Conservation (phyloP, 2,329 filamentous ascomycete species). For the Clarireedia paspali region DNA sequence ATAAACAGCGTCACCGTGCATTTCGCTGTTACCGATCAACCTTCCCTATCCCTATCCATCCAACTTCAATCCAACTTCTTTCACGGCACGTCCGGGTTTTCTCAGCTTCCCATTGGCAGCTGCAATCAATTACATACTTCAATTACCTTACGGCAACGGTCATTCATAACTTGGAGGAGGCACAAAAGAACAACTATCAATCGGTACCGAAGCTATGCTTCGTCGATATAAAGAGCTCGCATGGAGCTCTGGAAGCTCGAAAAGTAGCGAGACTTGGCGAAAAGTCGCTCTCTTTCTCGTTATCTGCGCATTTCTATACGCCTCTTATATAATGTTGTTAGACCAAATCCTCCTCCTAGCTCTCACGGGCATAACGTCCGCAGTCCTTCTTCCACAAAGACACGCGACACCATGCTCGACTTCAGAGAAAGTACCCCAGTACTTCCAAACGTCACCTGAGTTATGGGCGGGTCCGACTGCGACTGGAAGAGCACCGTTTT, state of each 20-base stretch:
- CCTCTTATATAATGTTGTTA: constrained; percentile 10
- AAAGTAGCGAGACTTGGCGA: not conserved
- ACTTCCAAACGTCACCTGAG: constrained; percentile 55
- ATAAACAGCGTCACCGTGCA: constrained; percentile 1
- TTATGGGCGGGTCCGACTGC: constrained; percentile 58
- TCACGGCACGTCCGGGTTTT: no score
- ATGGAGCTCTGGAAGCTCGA: not conserved
- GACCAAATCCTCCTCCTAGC: constrained; percentile 3
- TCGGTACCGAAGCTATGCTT: not conserved
- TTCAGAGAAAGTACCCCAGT: constrained; percentile 43
- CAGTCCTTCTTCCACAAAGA: not conserved
- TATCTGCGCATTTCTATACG: constrained; percentile 9
- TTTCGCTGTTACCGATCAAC: not conserved
- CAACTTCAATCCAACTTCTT: not conserved
- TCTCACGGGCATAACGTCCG: constrained; percentile 3
- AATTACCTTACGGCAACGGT: no score
- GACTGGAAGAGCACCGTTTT: constrained; percentile 62
- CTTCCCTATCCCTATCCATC: not conserved
- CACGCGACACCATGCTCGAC: not conserved
- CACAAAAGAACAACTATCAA: not conserved
- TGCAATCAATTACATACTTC: no score
- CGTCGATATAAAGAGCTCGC: constrained; percentile 6
- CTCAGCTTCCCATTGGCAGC: no score
- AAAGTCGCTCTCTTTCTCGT: constrained; percentile 4
- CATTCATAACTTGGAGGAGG: not conserved